Conservation (phyloP, 2,329 filamentous ascomycete genomes). For the Clonostachys rosea region DNA sequence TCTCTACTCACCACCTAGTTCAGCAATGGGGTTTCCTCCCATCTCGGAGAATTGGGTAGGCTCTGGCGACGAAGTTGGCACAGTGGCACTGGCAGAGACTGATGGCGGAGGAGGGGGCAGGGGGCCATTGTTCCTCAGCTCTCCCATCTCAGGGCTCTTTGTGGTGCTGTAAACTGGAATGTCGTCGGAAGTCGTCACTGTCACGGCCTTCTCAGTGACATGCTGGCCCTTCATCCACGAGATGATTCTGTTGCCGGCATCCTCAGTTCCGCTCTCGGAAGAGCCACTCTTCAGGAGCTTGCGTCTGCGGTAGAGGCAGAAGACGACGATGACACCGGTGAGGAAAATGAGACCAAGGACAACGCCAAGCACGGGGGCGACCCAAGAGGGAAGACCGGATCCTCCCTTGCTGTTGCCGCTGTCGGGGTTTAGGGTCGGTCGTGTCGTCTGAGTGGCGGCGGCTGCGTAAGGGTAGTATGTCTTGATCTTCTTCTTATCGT, state of each 20-base stretch:
- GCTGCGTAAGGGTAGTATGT: conserved; percentile 57
- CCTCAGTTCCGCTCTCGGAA: conserved; percentile 35
- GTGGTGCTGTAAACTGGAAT: conserved; percentile 11
- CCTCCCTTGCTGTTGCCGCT: conserved; percentile 17
- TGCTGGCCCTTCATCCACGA: conserved; percentile 47
- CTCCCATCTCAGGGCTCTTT: conserved; percentile 30
- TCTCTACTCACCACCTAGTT: conserved; percentile 36
- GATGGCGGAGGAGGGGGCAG: neutral
- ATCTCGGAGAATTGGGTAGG: conserved; percentile 27
- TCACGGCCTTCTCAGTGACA: conserved; percentile 35
- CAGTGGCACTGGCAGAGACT: conserved; percentile 6
- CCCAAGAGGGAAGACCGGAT: conserved; percentile 46
- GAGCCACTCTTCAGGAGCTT: conserved; percentile 30
- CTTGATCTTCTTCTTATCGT: conserved; percentile 50
- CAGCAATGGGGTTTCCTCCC: conserved; percentile 34
- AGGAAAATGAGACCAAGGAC: conserved; percentile 54
- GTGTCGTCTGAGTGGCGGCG: conserved; percentile 9
- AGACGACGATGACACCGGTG: conserved; percentile 41
- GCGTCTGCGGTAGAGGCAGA: conserved; percentile 48
- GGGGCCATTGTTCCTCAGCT: conserved; percentile 12
- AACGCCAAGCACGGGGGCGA: conserved; percentile 58
- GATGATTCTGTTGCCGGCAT: conserved; percentile 40
- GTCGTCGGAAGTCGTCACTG: conserved; percentile 38
- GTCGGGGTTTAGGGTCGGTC: conserved; percentile 8
- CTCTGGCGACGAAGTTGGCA: conserved; percentile 4